phyloP scores from a whole-genome alignment of 1,139 yeast species.

The Yamadazyma trypodendri region DNA sequence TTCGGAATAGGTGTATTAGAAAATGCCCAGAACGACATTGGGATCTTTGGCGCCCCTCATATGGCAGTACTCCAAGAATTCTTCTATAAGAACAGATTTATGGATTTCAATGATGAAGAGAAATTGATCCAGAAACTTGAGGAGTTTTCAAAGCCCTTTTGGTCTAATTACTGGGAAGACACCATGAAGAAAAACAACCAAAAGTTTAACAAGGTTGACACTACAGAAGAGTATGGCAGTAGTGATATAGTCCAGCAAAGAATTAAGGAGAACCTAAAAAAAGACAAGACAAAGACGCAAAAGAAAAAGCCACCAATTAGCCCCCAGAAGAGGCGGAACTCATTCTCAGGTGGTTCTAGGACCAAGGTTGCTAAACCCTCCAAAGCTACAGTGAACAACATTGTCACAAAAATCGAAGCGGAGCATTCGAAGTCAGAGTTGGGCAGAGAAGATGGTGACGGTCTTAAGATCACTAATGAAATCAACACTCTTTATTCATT shows the following conservation, averaged over 20 bases:
- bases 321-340: slow-evolving; percentile 7
- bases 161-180: slow-evolving; percentile 54
- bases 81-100: slow-evolving; percentile 52
- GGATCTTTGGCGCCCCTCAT: slow-evolving; percentile 63
- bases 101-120: slow-evolving; percentile 25
- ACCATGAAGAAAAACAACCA: slow-evolving; percentile 32
- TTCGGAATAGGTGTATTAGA: slow-evolving; percentile 44
- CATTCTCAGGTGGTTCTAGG: slow-evolving; percentile 5
- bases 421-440: slow-evolving; percentile 11
- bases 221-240: slow-evolving; percentile 18
- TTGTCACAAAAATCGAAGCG: slow-evolving; percentile 11
- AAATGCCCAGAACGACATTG: slow-evolving; percentile 22
- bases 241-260: slow-evolving; percentile 17
- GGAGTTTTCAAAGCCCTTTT: slow-evolving; percentile 39
- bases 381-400: slow-evolving; percentile 3
- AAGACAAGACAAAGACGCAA: too few species aligned
- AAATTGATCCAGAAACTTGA: slow-evolving; percentile 28
- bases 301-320: slow-evolving; percentile 1
- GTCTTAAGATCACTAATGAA: slow-evolving; percentile 20
- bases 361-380: slow-evolving; percentile 3
- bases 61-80: slow-evolving; percentile 51
- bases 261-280: slow-evolving; percentile 14
- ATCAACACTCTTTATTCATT: slow-evolving; percentile 15
- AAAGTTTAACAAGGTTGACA: slow-evolving; percentile 30
- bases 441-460: slow-evolving; percentile 20